Conservation (phyloP, 139 green algal genomes). For the Marvania coccoides region DNA sequence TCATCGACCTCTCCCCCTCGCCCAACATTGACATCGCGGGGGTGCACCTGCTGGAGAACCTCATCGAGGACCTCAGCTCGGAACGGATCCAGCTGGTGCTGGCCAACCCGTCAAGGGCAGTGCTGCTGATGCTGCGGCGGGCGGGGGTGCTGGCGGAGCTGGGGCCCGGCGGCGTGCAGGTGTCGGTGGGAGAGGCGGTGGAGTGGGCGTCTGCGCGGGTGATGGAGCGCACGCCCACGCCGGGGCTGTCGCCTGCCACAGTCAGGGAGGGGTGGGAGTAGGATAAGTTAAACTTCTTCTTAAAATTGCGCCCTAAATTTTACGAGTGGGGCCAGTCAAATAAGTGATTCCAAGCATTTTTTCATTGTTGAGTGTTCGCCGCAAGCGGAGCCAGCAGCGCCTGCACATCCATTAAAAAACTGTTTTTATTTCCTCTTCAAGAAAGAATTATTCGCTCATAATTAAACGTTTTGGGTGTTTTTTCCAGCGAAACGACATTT, state of each 20-base stretch:
- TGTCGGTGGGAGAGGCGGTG: slow-evolving; percentile 2
- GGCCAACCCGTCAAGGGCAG: slow-evolving; percentile 42
- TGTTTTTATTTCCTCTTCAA: too few relatives aligned
- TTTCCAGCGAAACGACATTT: too few relatives aligned
- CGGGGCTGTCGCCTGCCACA: too few relatives aligned
- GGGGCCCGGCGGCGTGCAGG: background rate
- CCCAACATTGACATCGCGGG: slow-evolving; percentile 67
- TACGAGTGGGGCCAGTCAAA: too few relatives aligned
- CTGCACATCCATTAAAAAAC: background rate
- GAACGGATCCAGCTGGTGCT: slow-evolving; percentile 41
- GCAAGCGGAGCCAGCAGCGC: background rate
- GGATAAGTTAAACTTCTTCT: too few relatives aligned
- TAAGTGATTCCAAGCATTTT: too few relatives aligned
- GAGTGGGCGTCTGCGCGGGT: too few relatives aligned
- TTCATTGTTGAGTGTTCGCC: background rate
- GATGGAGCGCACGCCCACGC: too few relatives aligned
- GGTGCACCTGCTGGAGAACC: slow-evolving; percentile 44
- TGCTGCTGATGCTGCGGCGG: slow-evolving; percentile 6
- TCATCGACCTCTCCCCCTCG: slow-evolving; percentile 75
- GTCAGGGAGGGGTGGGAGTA: too few relatives aligned
- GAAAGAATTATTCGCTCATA: too few relatives aligned
- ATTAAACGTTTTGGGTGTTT: too few relatives aligned
- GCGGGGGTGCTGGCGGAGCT: slow-evolving; percentile 4
- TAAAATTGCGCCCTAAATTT: too few relatives aligned
- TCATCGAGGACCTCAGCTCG: slow-evolving; percentile 19